Evolutionary conservation across 179 eudicot species (phyloP).

Genomic region (Silene coronaria): DNA sequence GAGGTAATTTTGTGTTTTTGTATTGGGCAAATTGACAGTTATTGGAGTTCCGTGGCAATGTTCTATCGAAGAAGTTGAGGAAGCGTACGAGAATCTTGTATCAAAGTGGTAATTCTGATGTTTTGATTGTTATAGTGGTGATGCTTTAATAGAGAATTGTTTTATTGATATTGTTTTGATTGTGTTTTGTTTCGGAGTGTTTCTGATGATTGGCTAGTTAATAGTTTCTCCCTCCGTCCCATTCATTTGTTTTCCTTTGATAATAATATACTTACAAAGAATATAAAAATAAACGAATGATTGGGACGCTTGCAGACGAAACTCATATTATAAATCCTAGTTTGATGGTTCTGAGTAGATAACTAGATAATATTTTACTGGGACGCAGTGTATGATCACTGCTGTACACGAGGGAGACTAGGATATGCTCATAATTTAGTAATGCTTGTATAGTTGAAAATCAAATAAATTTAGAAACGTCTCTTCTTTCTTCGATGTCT

Average conservation of each 20-base stretch:
- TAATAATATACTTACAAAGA: too few species aligned
- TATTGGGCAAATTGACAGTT: constrained; percentile 33
- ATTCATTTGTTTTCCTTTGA: too few species aligned
- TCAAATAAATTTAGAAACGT: neutral
- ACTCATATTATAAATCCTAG: neutral
- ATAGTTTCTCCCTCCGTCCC: neutral
- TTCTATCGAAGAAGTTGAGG: constrained; percentile 57
- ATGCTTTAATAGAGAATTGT: neutral
- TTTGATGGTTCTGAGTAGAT: neutral
- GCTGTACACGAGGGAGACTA: neutral
- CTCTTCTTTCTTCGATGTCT: neutral
- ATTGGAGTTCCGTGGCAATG: constrained; percentile 45
- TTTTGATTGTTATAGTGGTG: neutral
- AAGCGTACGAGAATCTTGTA: constrained; percentile 52
- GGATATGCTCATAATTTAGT: neutral
- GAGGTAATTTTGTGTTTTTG: neutral
- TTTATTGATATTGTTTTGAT: neutral
- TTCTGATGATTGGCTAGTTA: too few species aligned
- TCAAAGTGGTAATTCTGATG: constrained; percentile 46
- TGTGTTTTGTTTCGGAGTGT: neutral
- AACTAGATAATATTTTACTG: neutral
- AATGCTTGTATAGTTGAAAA: neutral
- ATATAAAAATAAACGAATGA: too few species aligned
- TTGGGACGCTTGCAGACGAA: neutral
- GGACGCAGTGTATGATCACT: neutral